Evolutionary conservation across 352 stramenopile genomes (phyloP).

Genomic region (Phytophthora idaei): DNA sequence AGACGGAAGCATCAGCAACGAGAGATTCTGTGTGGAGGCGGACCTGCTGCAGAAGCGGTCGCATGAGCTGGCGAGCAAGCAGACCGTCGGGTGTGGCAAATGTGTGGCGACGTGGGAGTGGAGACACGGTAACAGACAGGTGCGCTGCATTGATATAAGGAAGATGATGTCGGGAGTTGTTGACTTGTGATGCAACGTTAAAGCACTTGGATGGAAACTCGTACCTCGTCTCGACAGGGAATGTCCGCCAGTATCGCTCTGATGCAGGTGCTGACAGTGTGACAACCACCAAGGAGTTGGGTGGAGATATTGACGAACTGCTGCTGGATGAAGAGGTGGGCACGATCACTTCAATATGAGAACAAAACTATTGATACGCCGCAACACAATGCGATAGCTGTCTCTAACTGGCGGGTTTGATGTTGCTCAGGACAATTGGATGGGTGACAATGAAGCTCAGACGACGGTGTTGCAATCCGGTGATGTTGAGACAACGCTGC

Average conservation of each 20-base stretch:
- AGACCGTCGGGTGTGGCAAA: neutral
- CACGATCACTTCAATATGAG: slow-evolving; percentile 2
- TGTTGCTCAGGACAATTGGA: slow-evolving; percentile 7
- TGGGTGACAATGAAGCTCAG: slow-evolving; percentile 10
- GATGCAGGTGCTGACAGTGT: neutral
- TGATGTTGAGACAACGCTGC: slow-evolving; percentile 38
- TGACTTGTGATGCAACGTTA: slow-evolving; percentile 6
- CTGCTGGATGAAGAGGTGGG: slow-evolving; percentile 26
- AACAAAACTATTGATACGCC: neutral
- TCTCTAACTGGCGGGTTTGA: neutral
- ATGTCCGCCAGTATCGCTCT: slow-evolving; percentile 18
- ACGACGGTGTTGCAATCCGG: slow-evolving; percentile 1
- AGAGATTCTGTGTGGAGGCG: slow-evolving; percentile 55
- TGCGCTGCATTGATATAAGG: slow-evolving; percentile 18
- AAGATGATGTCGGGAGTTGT: neutral
- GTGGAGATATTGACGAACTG: slow-evolving; percentile 24
- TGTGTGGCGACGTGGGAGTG: slow-evolving; percentile 59
- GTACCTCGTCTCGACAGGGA: slow-evolving; percentile 68
- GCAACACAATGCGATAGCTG: neutral
- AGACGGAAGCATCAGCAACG: slow-evolving; percentile 47
- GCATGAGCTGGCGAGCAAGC: slow-evolving; percentile 27
- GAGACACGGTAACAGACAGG: slow-evolving; percentile 53
- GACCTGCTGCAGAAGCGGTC: slow-evolving; percentile 48
- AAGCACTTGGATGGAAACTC: slow-evolving; percentile 69
- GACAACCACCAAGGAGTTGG: neutral